A percentile compares a stretch with the other conserved stretches of the same genome.
phyloP scores from a whole-genome alignment of 352 stramenopile genomes.

The Phytophthora vignae region DNA sequence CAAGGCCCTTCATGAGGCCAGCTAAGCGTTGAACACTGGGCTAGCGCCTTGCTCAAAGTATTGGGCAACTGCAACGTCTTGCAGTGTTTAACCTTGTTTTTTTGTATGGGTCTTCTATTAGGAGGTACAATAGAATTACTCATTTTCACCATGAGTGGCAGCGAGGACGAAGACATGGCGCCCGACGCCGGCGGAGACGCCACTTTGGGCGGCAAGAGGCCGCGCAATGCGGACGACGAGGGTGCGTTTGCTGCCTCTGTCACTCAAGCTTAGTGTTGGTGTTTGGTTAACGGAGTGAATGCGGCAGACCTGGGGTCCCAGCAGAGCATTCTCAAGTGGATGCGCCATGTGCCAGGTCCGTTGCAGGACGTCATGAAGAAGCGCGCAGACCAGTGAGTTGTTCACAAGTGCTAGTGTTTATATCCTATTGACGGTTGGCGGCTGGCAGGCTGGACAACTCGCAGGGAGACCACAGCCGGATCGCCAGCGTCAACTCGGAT shows the following conservation, averaged over 20 bases:
- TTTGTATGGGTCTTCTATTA: conserved; percentile 20
- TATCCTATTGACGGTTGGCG: conserved; percentile 1
- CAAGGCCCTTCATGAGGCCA: neutral
- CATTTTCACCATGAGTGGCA: conserved; percentile 32
- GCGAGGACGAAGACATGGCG: conserved; percentile 19
- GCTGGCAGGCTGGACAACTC: conserved; percentile 52
- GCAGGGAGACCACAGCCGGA: conserved; percentile 37
- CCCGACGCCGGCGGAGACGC: neutral
- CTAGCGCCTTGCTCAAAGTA: neutral
- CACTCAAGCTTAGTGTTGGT: neutral
- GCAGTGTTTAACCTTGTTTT: conserved; percentile 12
- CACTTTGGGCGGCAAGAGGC: conserved; percentile 22
- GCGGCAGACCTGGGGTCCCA: conserved; percentile 58
- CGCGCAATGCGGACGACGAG: conserved; percentile 28
- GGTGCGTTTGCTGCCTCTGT: conserved; percentile 4
- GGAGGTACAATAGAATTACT: neutral
- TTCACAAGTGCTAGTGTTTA: neutral
- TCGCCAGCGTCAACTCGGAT: conserved; percentile 54
- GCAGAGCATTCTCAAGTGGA: conserved; percentile 82
- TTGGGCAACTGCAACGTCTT: neutral
- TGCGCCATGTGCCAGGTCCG: conserved; percentile 71
- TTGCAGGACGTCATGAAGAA: conserved; percentile 85
- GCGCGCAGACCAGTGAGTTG: conserved; percentile 51
- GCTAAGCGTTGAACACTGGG: neutral
- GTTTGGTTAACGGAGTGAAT: conserved; percentile 3